phyloP scores from a whole-genome alignment of 176 grass and related monocot species.

The Oryza rufipogon region DNA sequence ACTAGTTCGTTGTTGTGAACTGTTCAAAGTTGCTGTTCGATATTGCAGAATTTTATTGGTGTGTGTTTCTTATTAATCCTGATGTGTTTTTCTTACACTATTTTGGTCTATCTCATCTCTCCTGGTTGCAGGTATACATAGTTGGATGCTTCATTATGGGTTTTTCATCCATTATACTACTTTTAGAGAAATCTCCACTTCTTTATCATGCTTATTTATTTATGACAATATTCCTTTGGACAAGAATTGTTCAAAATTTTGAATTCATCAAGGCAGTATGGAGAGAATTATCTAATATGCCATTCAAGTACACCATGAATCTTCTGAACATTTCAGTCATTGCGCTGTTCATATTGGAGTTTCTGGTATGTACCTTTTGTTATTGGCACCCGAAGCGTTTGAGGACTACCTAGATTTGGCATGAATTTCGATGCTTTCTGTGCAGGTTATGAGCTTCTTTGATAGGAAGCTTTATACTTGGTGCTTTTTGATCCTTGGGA shows the following conservation, averaged over 20 bases:
- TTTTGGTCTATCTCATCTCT: conserved; percentile 40
- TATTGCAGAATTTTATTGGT: conserved; percentile 15
- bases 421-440: conserved; percentile 38
- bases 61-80: conserved; percentile 18
- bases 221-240: conserved; percentile 95
- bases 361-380: conserved; percentile 66
- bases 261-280: conserved; percentile 69
- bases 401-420: conserved; percentile 37
- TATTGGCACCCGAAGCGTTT: conserved; percentile 22
- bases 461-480: conserved; percentile 89
- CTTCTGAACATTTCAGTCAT: conserved; percentile 57
- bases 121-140: conserved; percentile 70
- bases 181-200: conserved; percentile 83
- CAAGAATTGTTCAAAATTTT: conserved; percentile 69
- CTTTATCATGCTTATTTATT: conserved; percentile 91
- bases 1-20: conserved; percentile 9
- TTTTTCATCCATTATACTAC: conserved; percentile 68
- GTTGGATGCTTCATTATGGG: conserved; percentile 72
- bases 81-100: conserved; percentile 15
- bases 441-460: conserved; percentile 93
- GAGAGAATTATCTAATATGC: conserved; percentile 60
- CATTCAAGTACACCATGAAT: conserved; percentile 69
- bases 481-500: conserved; percentile 81
- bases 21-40: conserved; percentile 15
- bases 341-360: conserved; percentile 79